Conservation (phyloP, 495 filamentous ascomycete genomes). For the Geoglossum glabrum region DNA sequence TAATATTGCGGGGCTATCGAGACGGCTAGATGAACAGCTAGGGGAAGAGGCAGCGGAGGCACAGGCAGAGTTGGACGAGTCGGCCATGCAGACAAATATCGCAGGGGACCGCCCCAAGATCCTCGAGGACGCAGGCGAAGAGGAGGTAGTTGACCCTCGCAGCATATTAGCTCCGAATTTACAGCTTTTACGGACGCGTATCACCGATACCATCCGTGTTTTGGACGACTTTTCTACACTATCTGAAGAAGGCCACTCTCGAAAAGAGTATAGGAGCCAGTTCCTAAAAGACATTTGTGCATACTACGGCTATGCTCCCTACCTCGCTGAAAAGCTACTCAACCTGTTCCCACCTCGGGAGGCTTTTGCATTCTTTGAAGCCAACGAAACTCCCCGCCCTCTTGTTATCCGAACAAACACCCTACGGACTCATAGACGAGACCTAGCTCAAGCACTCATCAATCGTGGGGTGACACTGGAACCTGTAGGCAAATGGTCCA, state of each 20-base stretch:
- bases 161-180: slow-evolving; percentile 61
- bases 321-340: slow-evolving; percentile 69
- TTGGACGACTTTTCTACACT: slow-evolving; percentile 71
- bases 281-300: slow-evolving; percentile 81
- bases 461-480: slow-evolving; percentile 93
- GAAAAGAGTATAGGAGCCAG: slow-evolving; percentile 70
- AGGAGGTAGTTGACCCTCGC: slow-evolving; percentile 25
- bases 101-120: slow-evolving; percentile 57
- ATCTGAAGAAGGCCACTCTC: slow-evolving; percentile 52
- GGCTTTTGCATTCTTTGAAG: slow-evolving; percentile 96
- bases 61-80: slow-evolving; percentile 61
- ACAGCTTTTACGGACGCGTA: slow-evolving; percentile 71
- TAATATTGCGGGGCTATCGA: slow-evolving; percentile 82
- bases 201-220: slow-evolving; percentile 83
- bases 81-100: slow-evolving; percentile 90
- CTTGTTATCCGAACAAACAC: slow-evolving; percentile 88
- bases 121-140: slow-evolving; percentile 34
- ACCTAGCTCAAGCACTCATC: slow-evolving; percentile 84
- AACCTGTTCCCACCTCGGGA: slow-evolving; percentile 83
- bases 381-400: slow-evolving; percentile 81
- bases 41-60: slow-evolving; percentile 56
- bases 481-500: slow-evolving; percentile 96
- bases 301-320: slow-evolving; percentile 78
- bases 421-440: slow-evolving; percentile 73
- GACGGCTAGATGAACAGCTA: slow-evolving; percentile 51